Evolutionary conservation across 768 basidiomycete species (phyloP), one percentile per base, ranked within the genome.

Genomic region (Tephrocybe sp.): DNA sequence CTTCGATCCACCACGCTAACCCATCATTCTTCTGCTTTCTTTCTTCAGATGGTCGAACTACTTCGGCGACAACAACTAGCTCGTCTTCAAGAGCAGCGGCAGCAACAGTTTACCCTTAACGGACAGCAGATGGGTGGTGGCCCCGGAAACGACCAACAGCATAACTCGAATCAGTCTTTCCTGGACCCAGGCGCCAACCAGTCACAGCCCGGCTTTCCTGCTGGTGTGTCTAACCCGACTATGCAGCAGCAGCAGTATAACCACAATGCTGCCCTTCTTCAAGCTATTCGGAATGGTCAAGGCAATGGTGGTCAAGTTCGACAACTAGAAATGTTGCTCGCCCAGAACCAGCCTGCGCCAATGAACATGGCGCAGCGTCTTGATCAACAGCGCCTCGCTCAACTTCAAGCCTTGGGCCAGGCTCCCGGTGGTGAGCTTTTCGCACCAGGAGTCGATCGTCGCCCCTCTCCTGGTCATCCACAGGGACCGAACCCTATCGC

Each of bases 241-340:
- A 57, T 59, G 40, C 66, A 62, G 51, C 59, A 57, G 40, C 59
- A 58, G 30, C 51, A 57, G 38, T 10, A 23, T 9, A 46, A 30
- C 67, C 71, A 42, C 68, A 10, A 73, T 51, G 68, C 64, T 39
- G 60, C 69, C 15, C 70, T 77, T 68, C 54, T 75, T 45, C 74
- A 74, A 32, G 58, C 68, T 3, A 60, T 73, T 33, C 62, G 69
- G 56, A 44, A 70, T 55, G 45, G 58, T 46, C 45, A 69, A 53
- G 28, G 28, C 46, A 67, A 60, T 60, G 66, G 51, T 17, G 55
- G 53, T 59, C 68, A 67, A 43, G 36, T 52, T 15, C 54, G 78
- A 40, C 78, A 78, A 62, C 64, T 83, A 21, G 79, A 78, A 41
- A 69, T 79, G 45, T 70, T 81, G 53, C 65, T 76, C 51, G 72